Conservation (phyloP, 139 green algal species). For the Chlamydomonas sphaeroides region DNA sequence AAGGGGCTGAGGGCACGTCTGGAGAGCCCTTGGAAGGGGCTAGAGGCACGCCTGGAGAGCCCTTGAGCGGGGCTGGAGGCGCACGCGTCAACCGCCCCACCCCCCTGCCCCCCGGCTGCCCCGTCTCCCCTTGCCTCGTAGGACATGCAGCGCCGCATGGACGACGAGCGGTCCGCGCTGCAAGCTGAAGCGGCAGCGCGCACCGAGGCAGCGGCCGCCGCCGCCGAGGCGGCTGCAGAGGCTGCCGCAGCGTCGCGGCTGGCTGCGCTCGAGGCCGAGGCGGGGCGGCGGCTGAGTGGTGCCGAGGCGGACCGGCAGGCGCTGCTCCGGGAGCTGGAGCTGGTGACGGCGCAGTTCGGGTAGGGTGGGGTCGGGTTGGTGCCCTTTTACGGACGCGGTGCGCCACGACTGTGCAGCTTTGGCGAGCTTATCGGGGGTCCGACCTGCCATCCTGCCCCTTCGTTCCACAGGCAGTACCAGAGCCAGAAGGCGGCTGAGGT, state of each 20-base stretch:
- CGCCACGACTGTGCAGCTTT: too few relatives aligned
- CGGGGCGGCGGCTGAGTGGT: background rate
- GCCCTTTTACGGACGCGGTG: background rate
- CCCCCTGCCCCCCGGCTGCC: too few relatives aligned
- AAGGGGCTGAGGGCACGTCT: too few relatives aligned
- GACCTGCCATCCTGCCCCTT: too few relatives aligned
- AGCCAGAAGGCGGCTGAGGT: conserved; percentile 50
- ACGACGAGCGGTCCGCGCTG: conserved; percentile 31
- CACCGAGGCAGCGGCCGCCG: background rate
- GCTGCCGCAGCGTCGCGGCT: background rate
- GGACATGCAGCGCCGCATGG: conserved; percentile 37
- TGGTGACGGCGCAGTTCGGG: conserved; percentile 35
- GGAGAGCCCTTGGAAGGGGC: too few relatives aligned
- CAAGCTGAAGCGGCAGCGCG: conserved; percentile 18
- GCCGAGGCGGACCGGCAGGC: conserved; percentile 15
- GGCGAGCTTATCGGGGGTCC: too few relatives aligned
- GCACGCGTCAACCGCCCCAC: too few relatives aligned
- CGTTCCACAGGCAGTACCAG: conserved; percentile 39
- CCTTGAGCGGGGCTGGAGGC: too few relatives aligned
- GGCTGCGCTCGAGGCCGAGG: conserved; percentile 11
- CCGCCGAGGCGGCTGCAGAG: conserved; percentile 7
- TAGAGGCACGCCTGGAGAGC: too few relatives aligned
- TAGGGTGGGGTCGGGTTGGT: background rate
- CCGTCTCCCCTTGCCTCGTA: background rate
- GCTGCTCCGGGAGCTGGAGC: conserved; percentile 36